Evolutionary conservation across 2,329 filamentous ascomycete genomes (phyloP).

Genomic region (Hymenotorrendiella dingleyae): DNA sequence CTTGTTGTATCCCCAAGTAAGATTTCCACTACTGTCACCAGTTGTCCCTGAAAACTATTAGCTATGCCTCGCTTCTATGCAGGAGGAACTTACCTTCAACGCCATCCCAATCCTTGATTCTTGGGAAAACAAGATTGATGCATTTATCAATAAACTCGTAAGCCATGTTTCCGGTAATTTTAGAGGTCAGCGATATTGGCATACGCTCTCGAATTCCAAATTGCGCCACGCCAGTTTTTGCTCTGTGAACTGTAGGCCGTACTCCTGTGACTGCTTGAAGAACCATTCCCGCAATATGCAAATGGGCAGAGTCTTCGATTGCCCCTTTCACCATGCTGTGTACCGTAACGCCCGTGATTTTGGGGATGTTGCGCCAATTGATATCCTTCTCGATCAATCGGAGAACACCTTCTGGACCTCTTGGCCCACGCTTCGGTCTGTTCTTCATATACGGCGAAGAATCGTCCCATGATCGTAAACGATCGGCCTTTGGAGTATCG

Average conservation of each 20-base stretch:
- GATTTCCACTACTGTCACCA: constrained; percentile 83
- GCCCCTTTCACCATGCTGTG: constrained; percentile 68
- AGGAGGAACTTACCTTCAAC: constrained; percentile 44
- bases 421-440: constrained; percentile 74
- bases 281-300: constrained; percentile 79
- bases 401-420: constrained; percentile 64
- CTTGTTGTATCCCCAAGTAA: constrained; percentile 72
- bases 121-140: constrained; percentile 83
- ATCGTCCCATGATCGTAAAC: constrained; percentile 80
- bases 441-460: constrained; percentile 94
- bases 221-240: constrained; percentile 63
- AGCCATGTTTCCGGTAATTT: constrained; percentile 72
- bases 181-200: constrained; percentile 69
- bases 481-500: constrained; percentile 51
- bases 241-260: constrained; percentile 62
- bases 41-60: constrained; percentile 32
- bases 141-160: constrained; percentile 88
- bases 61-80: constrained; percentile 5
- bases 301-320: constrained; percentile 61
- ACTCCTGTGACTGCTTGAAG: constrained; percentile 81
- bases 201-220: constrained; percentile 71
- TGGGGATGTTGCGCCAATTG: constrained; percentile 79
- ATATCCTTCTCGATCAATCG: constrained; percentile 67
- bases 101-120: constrained; percentile 93
- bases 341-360: constrained; percentile 73